These are phyloP conservation scores for Myxozyma melibiosi DNA, from an alignment of 805 yeast species.

Conservation along the genomic window DNA sequence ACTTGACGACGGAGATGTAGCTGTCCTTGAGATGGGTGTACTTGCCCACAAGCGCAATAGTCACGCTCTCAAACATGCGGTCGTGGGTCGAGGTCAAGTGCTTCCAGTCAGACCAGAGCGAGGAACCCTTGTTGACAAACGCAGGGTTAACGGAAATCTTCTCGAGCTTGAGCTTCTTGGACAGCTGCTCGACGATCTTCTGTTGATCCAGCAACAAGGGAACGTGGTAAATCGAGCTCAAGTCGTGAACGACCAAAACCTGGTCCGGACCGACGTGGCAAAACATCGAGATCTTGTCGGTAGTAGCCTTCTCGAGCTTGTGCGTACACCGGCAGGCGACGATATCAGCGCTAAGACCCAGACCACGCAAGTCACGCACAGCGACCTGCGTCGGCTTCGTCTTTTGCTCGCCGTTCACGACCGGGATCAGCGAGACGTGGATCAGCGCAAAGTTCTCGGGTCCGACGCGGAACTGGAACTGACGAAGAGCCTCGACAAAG, in stretches of 20 bases:
- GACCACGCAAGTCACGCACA: conserved; percentile 89
- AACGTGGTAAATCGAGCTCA: conserved; percentile 95
- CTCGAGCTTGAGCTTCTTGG: conserved; percentile 64
- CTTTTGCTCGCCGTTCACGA: conserved; percentile 97
- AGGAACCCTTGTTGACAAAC: conserved; percentile 65
- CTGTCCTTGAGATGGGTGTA: conserved; percentile 95
- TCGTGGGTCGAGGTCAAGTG: conserved; percentile 73
- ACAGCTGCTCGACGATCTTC: conserved; percentile 72
- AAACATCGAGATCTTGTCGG: conserved; percentile 96
- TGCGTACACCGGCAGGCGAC: conserved; percentile 97
- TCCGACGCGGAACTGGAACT: conserved; percentile 97
- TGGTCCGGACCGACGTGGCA: conserved; percentile 99
- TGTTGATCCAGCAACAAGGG: conserved; percentile 89
- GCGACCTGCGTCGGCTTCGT: conserved; percentile 99
- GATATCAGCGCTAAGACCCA: conserved; percentile 94
- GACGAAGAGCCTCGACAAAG: conserved; percentile 97
- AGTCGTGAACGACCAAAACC: conserved; percentile 95
- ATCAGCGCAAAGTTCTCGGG: conserved; percentile 89
- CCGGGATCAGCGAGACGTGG: conserved; percentile 96
- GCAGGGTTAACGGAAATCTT: conserved; percentile 51
- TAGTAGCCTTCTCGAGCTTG: conserved; percentile 77
- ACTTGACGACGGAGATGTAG: conserved; percentile 89
- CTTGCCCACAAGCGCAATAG: conserved; percentile 96
- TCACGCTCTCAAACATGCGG: conserved; percentile 79
- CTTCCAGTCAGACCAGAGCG: conserved; percentile 76